Conservation (phyloP, 2,329 filamentous ascomycete species). For the Colletotrichum sp. region DNA sequence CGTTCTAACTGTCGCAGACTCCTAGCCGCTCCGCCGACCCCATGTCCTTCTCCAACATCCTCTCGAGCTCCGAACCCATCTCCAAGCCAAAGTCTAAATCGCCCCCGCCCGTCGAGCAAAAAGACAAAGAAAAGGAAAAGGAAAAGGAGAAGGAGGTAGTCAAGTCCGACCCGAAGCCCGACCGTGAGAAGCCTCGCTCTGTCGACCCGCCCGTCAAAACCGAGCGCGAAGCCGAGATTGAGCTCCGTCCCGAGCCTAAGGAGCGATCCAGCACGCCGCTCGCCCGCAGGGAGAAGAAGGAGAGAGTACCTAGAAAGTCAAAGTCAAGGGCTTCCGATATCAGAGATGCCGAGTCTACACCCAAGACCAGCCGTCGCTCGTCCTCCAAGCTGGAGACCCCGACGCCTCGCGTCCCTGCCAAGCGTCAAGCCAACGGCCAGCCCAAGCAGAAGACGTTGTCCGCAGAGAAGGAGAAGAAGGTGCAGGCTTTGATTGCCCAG, state of each 20-base stretch:
- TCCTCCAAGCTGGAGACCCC: constrained; percentile 56
- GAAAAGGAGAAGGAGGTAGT: constrained; percentile 9
- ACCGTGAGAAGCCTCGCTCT: constrained; percentile 19
- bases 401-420: constrained; percentile 54
- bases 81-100: constrained; percentile 49
- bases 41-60: constrained; percentile 96
- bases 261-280: constrained; percentile 17
- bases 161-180: constrained; percentile 24
- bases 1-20: constrained; percentile 51
- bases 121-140: constrained; percentile 9
- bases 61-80: constrained; percentile 78
- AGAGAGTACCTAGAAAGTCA: constrained; percentile 39
- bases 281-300: constrained; percentile 26
- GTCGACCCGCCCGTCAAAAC: constrained; percentile 34
- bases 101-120: not conserved
- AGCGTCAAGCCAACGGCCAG: constrained; percentile 65
- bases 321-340: constrained; percentile 59
- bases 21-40: constrained; percentile 79
- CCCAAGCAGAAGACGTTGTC: constrained; percentile 55
- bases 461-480: constrained; percentile 69
- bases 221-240: constrained; percentile 30
- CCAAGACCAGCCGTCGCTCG: constrained; percentile 55
- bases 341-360: constrained; percentile 50
- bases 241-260: constrained; percentile 21
- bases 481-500: constrained; percentile 62